Conservation (phyloP, 2,329 filamentous ascomycete species). For the Fusarium liriodendri region DNA sequence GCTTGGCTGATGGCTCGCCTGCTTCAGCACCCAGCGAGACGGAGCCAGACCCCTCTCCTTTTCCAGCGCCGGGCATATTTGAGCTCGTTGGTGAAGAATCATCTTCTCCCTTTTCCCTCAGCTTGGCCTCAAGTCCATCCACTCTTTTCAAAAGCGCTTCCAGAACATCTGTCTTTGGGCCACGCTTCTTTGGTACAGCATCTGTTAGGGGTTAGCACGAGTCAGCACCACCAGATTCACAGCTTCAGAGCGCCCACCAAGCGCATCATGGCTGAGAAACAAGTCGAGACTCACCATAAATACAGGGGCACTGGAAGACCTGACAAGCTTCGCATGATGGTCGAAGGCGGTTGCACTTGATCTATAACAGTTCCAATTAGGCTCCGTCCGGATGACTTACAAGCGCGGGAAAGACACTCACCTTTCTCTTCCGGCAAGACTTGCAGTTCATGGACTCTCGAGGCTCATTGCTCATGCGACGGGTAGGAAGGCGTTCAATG, state of each 20-base stretch:
- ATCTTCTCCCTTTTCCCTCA: slow-evolving; percentile 73
- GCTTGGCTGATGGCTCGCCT: slow-evolving; percentile 55
- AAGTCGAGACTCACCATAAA: slow-evolving; percentile 75
- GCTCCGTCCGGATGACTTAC: background rate
- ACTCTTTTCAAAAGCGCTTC: slow-evolving; percentile 87
- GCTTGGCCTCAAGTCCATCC: slow-evolving; percentile 83
- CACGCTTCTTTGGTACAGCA: slow-evolving; percentile 89
- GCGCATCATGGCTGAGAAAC: background rate
- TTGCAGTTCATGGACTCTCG: slow-evolving; percentile 97
- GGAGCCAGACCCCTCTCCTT: slow-evolving; percentile 44
- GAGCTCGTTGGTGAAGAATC: slow-evolving; percentile 40
- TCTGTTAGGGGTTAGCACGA: slow-evolving; percentile 60
- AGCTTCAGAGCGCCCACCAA: background rate
- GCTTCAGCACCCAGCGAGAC: slow-evolving; percentile 26
- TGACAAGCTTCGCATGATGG: slow-evolving; percentile 90
- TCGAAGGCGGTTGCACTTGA: slow-evolving; percentile 89
- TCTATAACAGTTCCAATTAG: slow-evolving; percentile 62
- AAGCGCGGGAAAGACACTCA: slow-evolving; percentile 49
- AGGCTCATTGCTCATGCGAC: slow-evolving; percentile 78
- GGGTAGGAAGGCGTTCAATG: slow-evolving; percentile 81
- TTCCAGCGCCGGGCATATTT: slow-evolving; percentile 23
- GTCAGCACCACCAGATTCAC: background rate
- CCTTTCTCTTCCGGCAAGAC: slow-evolving; percentile 92
- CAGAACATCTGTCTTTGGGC: slow-evolving; percentile 89
- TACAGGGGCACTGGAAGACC: slow-evolving; percentile 87